phyloP scores from a whole-genome alignment of 305 asterid genomes.

The Lippia alba region DNA sequence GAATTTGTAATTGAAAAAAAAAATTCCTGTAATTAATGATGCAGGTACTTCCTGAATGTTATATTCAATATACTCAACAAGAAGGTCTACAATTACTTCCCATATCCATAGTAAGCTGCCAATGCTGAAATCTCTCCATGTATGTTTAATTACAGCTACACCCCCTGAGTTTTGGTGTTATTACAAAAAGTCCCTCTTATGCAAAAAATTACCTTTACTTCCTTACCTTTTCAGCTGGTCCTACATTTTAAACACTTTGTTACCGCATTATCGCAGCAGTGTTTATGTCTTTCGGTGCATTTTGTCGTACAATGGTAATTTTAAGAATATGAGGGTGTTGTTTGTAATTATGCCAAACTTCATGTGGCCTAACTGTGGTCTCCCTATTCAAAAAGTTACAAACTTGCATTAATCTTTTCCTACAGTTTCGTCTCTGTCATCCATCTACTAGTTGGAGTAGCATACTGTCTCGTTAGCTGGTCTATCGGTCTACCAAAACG shows the following conservation, averaged over 20 bases:
- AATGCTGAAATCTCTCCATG: not conserved
- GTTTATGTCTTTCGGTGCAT: too few species aligned
- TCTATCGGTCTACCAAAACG: slow-evolving; percentile 54
- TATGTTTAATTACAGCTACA: not conserved
- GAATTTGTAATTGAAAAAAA: not conserved
- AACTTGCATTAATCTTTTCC: not conserved
- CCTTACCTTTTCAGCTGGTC: too few species aligned
- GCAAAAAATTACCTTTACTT: too few species aligned
- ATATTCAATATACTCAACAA: slow-evolving; percentile 65
- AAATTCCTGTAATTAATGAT: not conserved
- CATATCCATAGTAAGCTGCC: slow-evolving; percentile 56
- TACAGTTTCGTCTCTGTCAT: slow-evolving; percentile 56
- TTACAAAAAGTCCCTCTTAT: too few species aligned
- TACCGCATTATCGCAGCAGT: too few species aligned
- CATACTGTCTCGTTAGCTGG: slow-evolving; percentile 53
- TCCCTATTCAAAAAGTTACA: too few species aligned
- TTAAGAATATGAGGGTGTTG: too few species aligned
- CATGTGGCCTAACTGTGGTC: too few species aligned
- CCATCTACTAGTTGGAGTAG: slow-evolving; percentile 60
- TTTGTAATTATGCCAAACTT: too few species aligned
- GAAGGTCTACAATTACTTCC: slow-evolving; percentile 63
- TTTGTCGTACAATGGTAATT: too few species aligned
- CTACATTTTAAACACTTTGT: too few species aligned
- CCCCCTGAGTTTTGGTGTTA: too few species aligned
- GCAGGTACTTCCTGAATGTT: slow-evolving; percentile 63